Conservation (phyloP, 1,284 basidiomycete species). For the Rhodotorula sp. region DNA sequence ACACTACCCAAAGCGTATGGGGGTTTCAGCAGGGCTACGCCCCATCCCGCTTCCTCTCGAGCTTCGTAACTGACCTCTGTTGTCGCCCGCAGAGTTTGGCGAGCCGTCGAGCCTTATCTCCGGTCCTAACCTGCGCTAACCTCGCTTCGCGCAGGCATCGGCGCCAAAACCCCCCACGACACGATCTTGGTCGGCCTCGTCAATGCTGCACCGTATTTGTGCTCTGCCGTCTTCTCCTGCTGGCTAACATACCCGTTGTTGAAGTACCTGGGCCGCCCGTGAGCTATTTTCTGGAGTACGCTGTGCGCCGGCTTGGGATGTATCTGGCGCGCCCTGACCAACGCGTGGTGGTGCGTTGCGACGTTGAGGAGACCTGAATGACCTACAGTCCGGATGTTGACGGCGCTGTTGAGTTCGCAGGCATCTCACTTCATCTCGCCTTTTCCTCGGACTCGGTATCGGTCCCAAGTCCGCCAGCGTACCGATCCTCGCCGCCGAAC, state of each 20-base stretch:
- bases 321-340: conserved; percentile 60
- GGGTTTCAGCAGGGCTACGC: not conserved
- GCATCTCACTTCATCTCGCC: conserved; percentile 49
- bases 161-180: conserved; percentile 7
- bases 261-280: conserved; percentile 59
- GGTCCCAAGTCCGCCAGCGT: conserved; percentile 47
- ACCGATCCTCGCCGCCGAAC: conserved; percentile 49
- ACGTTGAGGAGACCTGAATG: too few relatives aligned
- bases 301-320: conserved; percentile 58
- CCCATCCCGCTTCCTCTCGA: too few relatives aligned
- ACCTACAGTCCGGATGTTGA: not conserved
- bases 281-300: conserved; percentile 67
- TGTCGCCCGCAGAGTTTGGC: too few relatives aligned
- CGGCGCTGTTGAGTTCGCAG: not conserved
- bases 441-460: conserved; percentile 52
- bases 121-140: not conserved
- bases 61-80: too few relatives aligned
- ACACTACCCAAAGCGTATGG: conserved; percentile 6
- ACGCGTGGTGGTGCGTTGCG: conserved; percentile 53
- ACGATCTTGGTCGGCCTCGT: conserved; percentile 29
- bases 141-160: conserved; percentile 16
- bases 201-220: conserved; percentile 44
- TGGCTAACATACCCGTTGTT: conserved; percentile 51
- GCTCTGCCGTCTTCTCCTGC: conserved; percentile 46
- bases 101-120: too few relatives aligned